Conservation (phyloP, 768 basidiomycete genomes). For the Brasilioporus rufonigricans region DNA sequence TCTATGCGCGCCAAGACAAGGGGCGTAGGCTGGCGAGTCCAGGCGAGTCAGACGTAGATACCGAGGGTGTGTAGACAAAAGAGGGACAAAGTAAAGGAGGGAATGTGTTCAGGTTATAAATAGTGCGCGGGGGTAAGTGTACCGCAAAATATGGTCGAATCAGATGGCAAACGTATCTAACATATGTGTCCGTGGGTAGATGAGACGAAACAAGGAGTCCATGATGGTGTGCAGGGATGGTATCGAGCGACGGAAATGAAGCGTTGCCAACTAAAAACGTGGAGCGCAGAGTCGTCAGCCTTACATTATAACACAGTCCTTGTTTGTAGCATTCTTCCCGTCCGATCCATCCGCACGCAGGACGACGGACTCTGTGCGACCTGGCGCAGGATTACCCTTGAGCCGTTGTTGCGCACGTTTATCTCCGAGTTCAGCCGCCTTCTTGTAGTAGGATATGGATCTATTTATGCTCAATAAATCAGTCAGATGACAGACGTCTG, state of each 20-base stretch:
- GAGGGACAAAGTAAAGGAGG: slow-evolving; percentile 10
- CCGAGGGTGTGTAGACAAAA: neutral
- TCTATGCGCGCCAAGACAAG: slow-evolving; percentile 16
- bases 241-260: slow-evolving; percentile 15
- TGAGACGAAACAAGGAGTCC: slow-evolving; percentile 7
- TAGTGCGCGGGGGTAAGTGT: slow-evolving; percentile 6
- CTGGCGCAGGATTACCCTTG: slow-evolving; percentile 56
- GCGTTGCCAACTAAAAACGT: slow-evolving; percentile 3
- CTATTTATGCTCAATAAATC: slow-evolving; percentile 35
- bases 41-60: neutral
- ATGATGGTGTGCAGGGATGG: neutral
- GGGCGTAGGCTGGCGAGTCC: neutral
- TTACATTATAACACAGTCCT: slow-evolving; percentile 89
- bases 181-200: slow-evolving; percentile 21
- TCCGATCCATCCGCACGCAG: slow-evolving; percentile 50
- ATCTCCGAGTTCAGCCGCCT: slow-evolving; percentile 89
- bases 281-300: neutral
- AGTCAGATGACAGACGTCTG: slow-evolving; percentile 3
- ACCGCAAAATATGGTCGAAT: slow-evolving; percentile 5
- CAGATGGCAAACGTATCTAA: slow-evolving; percentile 9
- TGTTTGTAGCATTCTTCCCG: slow-evolving; percentile 54
- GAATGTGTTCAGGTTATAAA: slow-evolving; percentile 1
- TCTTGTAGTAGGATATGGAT: slow-evolving; percentile 80
- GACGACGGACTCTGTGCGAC: slow-evolving; percentile 60
- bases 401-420: slow-evolving; percentile 89